Conservation (phyloP, 768 basidiomycete species). For the Boletus rubroflammeus region DNA sequence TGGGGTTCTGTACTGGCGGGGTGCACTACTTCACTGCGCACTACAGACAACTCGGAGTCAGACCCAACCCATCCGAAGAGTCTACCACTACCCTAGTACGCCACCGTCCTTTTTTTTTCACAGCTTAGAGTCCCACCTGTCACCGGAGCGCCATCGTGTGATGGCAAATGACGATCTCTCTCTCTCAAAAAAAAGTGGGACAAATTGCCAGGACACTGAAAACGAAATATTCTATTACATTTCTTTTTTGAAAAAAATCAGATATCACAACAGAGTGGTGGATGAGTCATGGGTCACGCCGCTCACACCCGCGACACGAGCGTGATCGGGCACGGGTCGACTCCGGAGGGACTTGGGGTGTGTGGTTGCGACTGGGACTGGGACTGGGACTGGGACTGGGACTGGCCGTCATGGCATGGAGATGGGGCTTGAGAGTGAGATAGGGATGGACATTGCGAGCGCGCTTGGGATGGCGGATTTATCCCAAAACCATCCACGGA, state of each 20-base stretch:
- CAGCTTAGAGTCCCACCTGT: no score
- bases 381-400: neutral
- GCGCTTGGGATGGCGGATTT: slow-evolving; percentile 7
- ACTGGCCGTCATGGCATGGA: neutral
- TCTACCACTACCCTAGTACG: no score
- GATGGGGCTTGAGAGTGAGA: slow-evolving; percentile 2
- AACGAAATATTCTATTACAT: neutral
- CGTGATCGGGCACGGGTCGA: slow-evolving; percentile 12
- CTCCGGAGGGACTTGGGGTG: neutral
- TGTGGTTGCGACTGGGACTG: neutral
- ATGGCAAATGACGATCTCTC: neutral
- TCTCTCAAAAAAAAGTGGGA: neutral
- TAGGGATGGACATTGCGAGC: slow-evolving; percentile 7
- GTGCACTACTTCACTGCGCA: no score
- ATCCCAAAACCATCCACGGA: slow-evolving; percentile 20
- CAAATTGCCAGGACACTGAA: neutral
- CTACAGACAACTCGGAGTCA: no score
- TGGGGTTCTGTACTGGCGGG: no score
- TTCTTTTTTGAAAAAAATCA: neutral
- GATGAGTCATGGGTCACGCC: neutral
- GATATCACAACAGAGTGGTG: neutral
- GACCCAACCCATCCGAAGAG: no score
- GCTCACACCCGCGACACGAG: slow-evolving; percentile 15
- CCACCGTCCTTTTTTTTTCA: no score
- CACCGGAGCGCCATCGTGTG: no score